Base-by-base conservation (phyloP, 2,329 filamentous ascomycete species). In the Colletotrichum phormii region DNA sequence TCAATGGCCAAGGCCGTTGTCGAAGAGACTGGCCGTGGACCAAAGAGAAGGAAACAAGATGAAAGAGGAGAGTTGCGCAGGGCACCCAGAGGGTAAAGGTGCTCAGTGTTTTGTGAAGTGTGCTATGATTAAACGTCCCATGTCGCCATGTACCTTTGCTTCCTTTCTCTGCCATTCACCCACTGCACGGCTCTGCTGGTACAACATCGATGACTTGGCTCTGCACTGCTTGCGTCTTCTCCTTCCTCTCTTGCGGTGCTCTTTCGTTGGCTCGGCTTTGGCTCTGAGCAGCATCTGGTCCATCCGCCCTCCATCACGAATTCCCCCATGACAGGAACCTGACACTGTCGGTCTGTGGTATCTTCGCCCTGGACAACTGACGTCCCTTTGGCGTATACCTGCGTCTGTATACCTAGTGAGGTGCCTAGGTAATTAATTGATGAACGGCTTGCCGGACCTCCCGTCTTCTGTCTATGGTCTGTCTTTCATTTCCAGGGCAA, bases 321-420 rank as follows among this genome's bases (percentile, higher is more conserved):
- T 26, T 24, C 53, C 66, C 58, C 54, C 60, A 53, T 64, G 66
- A 72, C 65, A 64, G 69, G 69, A 63, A 64, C 64, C 60, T 69
- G 70, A 64, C 65, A 69, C 70, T 15, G 29, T 42, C 69, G 51
- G 58, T 24, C 64, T 24, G 69, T 49, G 69, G 54, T 42, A 53
- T 51, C 59, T 33, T 29, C 18, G 12, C 29, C 46, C 42, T 29
- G 22, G 33, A 29, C 11, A 55, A 11, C n/a, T 26, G 57, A 58
- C 51, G 7, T 49, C 18, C 42, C 42, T 49, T 63, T 35, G 37
- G 37, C 37, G 12, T 42, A 18, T 53, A 29, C 64, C 26, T 26
- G 26, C 42, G 35, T 31, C n/a, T 18, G 22, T 37, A 33, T 35
- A 35, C 9, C 9, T 8, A 7, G 7, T 35, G 33, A 35, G 33